Conservation (phyloP, 768 basidiomycete genomes). For the Tylopilus rubrobrunneus region DNA sequence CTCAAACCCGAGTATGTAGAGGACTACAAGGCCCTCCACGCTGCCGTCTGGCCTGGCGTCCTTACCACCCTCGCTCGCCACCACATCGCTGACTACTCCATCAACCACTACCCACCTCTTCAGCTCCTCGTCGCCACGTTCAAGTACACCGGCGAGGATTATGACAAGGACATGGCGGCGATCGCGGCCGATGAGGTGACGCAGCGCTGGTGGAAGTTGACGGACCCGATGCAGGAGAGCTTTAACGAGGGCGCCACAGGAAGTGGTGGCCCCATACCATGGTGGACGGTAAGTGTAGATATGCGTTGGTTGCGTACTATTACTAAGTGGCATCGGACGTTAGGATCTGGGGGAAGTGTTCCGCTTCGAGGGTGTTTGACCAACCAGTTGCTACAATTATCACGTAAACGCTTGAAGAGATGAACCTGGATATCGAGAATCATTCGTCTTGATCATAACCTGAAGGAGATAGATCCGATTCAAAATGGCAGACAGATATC, state of each 20-base stretch:
- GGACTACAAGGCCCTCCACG: constrained; percentile 58
- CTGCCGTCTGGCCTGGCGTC: constrained; percentile 65
- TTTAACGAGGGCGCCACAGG: constrained; percentile 67
- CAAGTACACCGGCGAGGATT: constrained; percentile 68
- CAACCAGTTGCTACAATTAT: neutral
- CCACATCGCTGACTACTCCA: constrained; percentile 73
- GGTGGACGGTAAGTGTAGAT: constrained; percentile 54
- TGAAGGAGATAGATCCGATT: too few species aligned
- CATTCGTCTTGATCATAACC: too few species aligned
- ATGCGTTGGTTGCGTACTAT: neutral
- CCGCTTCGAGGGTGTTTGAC: constrained; percentile 50
- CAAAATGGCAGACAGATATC: neutral
- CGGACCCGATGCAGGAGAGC: constrained; percentile 76
- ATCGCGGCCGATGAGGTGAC: constrained; percentile 66
- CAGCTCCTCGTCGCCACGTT: constrained; percentile 74
- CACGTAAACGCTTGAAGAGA: too few species aligned
- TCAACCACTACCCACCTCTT: constrained; percentile 60
- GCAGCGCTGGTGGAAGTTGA: constrained; percentile 73
- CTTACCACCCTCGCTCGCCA: constrained; percentile 57
- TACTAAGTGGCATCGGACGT: neutral
- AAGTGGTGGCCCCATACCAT: constrained; percentile 63
- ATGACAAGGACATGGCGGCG: constrained; percentile 59
- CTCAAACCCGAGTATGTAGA: constrained; percentile 49
- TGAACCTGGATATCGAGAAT: too few species aligned
- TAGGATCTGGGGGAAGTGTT: constrained; percentile 66